Evolutionary conservation across 352 stramenopile species (phyloP), one percentile per base, ranked within the genome.

Genomic region (Pythium plurisporium): DNA sequence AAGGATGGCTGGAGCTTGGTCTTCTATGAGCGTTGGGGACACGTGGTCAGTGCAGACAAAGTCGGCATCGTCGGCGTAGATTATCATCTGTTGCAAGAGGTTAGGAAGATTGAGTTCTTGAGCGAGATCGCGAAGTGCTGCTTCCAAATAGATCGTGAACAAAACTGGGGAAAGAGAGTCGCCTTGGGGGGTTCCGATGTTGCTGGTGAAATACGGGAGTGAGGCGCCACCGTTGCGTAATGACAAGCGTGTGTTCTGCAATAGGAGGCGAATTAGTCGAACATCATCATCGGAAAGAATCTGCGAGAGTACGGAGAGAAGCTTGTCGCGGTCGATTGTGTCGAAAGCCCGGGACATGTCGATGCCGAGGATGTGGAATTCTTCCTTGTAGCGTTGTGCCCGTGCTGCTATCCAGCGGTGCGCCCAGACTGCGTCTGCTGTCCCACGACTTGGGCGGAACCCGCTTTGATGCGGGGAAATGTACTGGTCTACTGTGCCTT

Each of bases 111-210:
- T 38, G 38, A 48, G 20, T 31, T 48, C 9, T 31, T 19, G 22
- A 8, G 42, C 20, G 3, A 50, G 43, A 30, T 37, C 25, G 25
- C 40, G 25, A n/a, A 59, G 51, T 12, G 51, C 40, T 5, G 40
- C 51, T 49, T 50, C 38, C 10, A 59, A 23, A 31, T 59, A 59
- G 25, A 41, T 43, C 30, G 40, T 49, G 31, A 50, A 41, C 1
- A 50, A 20, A 33, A 59, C 37, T 10, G 51, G 55, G 19, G 55
- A 62, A n/a, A 62, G 43, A 10, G 55, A 55, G 55, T 55, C 46
- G 14, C 45, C 55, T 62, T 55, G 55, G 4, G 44, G 43, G 22
- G 44, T 43, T 37, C 43, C 55, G 34, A 49, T 43, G 25, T 62
- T 62, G 33, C 41, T 49, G 26, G 25, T 37, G 45, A 55, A 62